Percentiles rank a stretch among this genome's conserved stretches.
phyloP scores from a whole-genome alignment of 1,284 basidiomycete genomes.

The Hemileia vastatrix region DNA sequence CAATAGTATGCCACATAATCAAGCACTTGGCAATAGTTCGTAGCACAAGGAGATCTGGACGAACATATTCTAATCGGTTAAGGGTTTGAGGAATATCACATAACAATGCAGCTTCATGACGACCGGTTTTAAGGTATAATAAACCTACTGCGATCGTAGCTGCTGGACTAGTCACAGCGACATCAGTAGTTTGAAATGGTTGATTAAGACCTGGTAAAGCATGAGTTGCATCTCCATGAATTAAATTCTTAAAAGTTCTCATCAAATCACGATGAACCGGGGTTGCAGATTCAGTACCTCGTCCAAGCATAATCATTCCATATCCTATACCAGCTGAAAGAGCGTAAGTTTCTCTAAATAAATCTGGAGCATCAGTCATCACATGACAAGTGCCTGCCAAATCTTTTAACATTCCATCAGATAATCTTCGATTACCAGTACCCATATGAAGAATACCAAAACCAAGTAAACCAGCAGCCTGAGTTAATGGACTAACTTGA shows the following conservation, averaged over 20 bases:
- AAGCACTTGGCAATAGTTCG: constrained; percentile 67
- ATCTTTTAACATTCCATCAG: constrained; percentile 77
- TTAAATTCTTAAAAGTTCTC: constrained; percentile 19
- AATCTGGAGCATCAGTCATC: constrained; percentile 26
- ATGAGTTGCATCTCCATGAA: constrained; percentile 24
- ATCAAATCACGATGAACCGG: constrained; percentile 24
- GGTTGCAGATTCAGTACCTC: constrained; percentile 20
- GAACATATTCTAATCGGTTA: constrained; percentile 67
- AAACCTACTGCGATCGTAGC: constrained; percentile 81
- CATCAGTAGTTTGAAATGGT: constrained; percentile 59
- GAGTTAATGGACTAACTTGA: constrained; percentile 78
- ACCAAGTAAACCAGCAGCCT: constrained; percentile 77
- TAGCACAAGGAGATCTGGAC: constrained; percentile 74
- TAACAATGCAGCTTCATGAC: constrained; percentile 72
- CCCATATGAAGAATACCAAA: constrained; percentile 84
- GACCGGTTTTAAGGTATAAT: constrained; percentile 78
- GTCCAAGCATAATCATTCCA: constrained; percentile 87
- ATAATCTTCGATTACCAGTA: constrained; percentile 76
- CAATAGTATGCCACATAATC: constrained; percentile 77
- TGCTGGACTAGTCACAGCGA: constrained; percentile 77
- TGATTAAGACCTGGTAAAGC: constrained; percentile 41
- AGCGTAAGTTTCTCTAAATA: constrained; percentile 71
- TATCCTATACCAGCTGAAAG: constrained; percentile 79
- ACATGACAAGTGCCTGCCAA: constrained; percentile 63
- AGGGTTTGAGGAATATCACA: constrained; percentile 71